Evolutionary conservation across 768 basidiomycete genomes (phyloP).

Genomic region (Podaxis sp.): DNA sequence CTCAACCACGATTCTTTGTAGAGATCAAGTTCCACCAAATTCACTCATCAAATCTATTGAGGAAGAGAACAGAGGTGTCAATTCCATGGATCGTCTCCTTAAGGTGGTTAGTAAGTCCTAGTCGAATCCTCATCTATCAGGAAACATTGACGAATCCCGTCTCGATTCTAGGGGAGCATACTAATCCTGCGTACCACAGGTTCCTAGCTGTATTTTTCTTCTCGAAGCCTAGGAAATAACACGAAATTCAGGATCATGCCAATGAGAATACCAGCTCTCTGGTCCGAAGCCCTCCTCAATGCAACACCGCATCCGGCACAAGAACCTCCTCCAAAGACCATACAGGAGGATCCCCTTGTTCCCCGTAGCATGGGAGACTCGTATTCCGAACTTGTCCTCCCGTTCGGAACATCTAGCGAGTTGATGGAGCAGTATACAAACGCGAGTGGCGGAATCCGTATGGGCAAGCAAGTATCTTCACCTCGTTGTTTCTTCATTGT

Average conservation of each 20-base stretch:
- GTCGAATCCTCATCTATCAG: background rate
- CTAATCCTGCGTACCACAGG: slow-evolving; percentile 56
- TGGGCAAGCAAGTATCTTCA: slow-evolving; percentile 49
- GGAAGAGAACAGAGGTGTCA: slow-evolving; percentile 60
- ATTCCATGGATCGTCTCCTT: slow-evolving; percentile 55
- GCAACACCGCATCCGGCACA: slow-evolving; percentile 25
- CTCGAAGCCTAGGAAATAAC: background rate
- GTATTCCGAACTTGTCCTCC: slow-evolving; percentile 64
- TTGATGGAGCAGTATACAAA: slow-evolving; percentile 72
- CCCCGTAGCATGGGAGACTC: slow-evolving; percentile 70
- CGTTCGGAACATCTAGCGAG: slow-evolving; percentile 58
- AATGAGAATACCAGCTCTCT: slow-evolving; percentile 48
- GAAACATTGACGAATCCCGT: background rate
- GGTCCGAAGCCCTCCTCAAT: slow-evolving; percentile 59
- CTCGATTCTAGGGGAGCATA: slow-evolving; percentile 39
- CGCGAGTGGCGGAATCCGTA: slow-evolving; percentile 68
- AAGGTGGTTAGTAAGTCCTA: slow-evolving; percentile 53
- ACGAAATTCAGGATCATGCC: slow-evolving; percentile 49
- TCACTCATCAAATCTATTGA: slow-evolving; percentile 29
- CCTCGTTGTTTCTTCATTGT: background rate
- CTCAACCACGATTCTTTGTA: background rate
- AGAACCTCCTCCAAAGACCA: slow-evolving; percentile 15
- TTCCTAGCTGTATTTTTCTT: slow-evolving; percentile 23
- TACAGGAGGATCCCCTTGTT: slow-evolving; percentile 28
- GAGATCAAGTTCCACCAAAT: background rate